phyloP scores from a whole-genome alignment of 805 yeast genomes.

The Pichia exigua region DNA sequence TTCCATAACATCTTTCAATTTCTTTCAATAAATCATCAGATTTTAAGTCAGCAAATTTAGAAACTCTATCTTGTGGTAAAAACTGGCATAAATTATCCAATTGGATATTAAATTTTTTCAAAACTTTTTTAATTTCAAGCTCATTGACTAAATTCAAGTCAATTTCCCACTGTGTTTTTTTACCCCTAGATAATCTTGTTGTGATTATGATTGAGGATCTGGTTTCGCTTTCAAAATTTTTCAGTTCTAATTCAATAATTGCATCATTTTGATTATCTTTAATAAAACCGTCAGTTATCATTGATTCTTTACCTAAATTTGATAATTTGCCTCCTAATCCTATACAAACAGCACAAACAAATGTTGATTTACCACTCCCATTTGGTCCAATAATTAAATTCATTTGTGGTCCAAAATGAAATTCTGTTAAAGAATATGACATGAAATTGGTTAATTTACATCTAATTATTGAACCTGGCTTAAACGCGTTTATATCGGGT shows the following conservation, averaged over 20 bases:
- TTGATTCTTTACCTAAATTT: constrained; percentile 58
- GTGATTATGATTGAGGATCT: constrained; percentile 29
- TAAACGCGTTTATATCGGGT: constrained; percentile 26
- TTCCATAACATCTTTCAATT: constrained; percentile 74
- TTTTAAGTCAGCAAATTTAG: constrained; percentile 77
- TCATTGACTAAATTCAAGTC: constrained; percentile 38
- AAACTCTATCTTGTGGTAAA: constrained; percentile 90
- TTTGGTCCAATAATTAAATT: constrained; percentile 95
- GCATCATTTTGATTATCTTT: constrained; percentile 51
- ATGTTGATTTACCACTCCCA: constrained; percentile 91
- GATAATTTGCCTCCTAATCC: constrained; percentile 79
- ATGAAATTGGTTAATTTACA: constrained; percentile 56
- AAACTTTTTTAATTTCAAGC: constrained; percentile 34
- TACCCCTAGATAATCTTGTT: constrained; percentile 36
- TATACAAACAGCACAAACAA: constrained; percentile 86
- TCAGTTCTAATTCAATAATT: constrained; percentile 43
- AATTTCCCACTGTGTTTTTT: constrained; percentile 46
- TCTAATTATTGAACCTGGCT: constrained; percentile 41
- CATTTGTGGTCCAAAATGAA: constrained; percentile 69
- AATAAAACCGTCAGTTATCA: constrained; percentile 58
- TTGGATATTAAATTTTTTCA: constrained; percentile 61
- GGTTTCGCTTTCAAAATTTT: constrained; percentile 27
- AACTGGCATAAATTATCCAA: constrained; percentile 90
- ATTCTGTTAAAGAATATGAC: constrained; percentile 62
- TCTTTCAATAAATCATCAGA: constrained; percentile 69